Percentiles rank a stretch among this genome's conserved stretches.
Evolutionary conservation across 257 asterid genomes (phyloP).

Genomic region (Nicotiana attenuata): DNA sequence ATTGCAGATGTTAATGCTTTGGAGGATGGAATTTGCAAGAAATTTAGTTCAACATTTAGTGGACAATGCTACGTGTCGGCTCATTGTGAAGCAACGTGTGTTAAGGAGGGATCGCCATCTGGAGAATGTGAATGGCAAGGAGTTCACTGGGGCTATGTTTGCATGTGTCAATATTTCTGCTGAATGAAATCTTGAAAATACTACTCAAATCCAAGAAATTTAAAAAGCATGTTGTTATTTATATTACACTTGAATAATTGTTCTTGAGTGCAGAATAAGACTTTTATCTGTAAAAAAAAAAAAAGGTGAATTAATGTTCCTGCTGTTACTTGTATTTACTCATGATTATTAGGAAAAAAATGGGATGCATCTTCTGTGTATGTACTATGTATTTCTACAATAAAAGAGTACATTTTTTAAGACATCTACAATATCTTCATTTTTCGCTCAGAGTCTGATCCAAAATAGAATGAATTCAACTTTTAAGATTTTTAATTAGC

Average conservation of each 20-base stretch:
- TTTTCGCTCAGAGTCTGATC: no score
- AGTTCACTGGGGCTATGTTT: constrained; percentile 7
- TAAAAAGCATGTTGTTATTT: neutral
- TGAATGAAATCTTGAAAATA: neutral
- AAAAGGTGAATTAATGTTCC: neutral
- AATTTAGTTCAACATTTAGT: neutral
- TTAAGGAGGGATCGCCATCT: neutral
- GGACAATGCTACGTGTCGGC: neutral
- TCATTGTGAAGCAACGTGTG: neutral
- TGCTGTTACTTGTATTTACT: neutral
- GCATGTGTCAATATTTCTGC: neutral
- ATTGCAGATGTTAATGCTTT: neutral
- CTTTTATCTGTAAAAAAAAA: no score
- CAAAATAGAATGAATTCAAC: no score
- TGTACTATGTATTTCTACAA: no score
- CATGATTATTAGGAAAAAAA: neutral
- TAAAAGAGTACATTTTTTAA: no score
- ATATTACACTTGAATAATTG: neutral
- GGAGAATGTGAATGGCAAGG: constrained; percentile 11
- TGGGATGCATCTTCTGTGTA: no score
- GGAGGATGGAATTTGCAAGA: neutral
- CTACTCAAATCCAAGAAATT: neutral
- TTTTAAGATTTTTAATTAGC: no score
- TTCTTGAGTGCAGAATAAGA: neutral
- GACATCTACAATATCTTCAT: no score